These are phyloP conservation scores for Irineochytrium annulatum DNA, from an alignment of 192 early-diverging fungal genomes.

Conservation along the genomic window DNA sequence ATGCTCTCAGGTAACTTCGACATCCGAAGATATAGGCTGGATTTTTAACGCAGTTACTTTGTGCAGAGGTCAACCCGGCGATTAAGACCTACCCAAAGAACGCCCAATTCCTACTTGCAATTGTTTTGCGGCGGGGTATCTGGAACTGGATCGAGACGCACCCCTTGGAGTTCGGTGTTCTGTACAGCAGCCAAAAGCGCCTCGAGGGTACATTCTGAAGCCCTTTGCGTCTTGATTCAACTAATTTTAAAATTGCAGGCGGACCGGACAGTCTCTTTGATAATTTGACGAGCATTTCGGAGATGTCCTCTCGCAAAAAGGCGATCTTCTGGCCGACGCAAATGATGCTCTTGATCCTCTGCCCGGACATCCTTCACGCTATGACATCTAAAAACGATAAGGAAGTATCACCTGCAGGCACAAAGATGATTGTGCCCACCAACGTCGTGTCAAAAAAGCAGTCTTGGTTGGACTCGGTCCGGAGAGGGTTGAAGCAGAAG, in stretches of 20 bases:
- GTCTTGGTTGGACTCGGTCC: conserved; percentile 27
- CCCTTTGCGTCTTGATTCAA: neutral
- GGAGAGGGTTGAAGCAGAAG: conserved; percentile 32
- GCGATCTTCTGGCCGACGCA: conserved; percentile 83
- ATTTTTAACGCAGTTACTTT: neutral
- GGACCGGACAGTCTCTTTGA: conserved; percentile 75
- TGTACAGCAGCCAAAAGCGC: conserved; percentile 54
- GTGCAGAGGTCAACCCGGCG: conserved; percentile 26
- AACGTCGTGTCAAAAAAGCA: conserved; percentile 22
- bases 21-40: neutral
- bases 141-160: conserved; percentile 93
- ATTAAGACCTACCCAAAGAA: conserved; percentile 31
- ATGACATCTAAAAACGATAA: conserved; percentile 42
- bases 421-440: neutral
- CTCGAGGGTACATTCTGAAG: conserved; percentile 35
- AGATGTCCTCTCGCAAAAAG: conserved; percentile 58
- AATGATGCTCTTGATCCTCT: conserved; percentile 78
- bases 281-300: conserved; percentile 58
- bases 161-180: conserved; percentile 73
- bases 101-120: conserved; percentile 71
- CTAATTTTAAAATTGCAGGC: conserved; percentile 31
- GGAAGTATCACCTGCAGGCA: conserved; percentile 6
- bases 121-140: conserved; percentile 74
- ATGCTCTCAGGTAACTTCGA: conserved; percentile 26
- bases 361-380: conserved; percentile 72